These are phyloP conservation scores for Neofusicoccum sp. DNA, from an alignment of 2,329 filamentous ascomycete species.

Conservation along the genomic window DNA sequence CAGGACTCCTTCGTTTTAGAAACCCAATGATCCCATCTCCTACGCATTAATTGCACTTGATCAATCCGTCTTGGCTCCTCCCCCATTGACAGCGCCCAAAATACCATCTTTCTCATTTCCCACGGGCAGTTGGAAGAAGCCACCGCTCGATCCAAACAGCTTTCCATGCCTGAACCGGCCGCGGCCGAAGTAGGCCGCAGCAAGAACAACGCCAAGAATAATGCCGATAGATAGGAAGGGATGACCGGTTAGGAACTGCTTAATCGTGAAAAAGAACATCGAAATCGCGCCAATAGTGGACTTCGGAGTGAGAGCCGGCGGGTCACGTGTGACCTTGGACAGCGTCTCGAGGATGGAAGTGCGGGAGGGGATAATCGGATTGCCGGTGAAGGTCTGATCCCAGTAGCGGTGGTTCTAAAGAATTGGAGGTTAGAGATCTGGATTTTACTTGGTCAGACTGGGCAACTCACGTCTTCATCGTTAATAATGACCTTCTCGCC, in stretches of 20 bases:
- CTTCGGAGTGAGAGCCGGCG: slow-evolving; percentile 72
- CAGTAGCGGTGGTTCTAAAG: slow-evolving; percentile 84
- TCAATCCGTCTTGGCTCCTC: slow-evolving; percentile 30
- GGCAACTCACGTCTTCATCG: slow-evolving; percentile 80
- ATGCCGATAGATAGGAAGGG: slow-evolving; percentile 52
- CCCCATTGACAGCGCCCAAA: slow-evolving; percentile 38
- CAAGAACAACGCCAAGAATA: slow-evolving; percentile 57
- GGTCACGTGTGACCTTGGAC: slow-evolving; percentile 65
- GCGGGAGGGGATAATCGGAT: slow-evolving; percentile 83
- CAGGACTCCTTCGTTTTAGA: background rate
- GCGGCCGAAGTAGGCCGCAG: slow-evolving; percentile 38
- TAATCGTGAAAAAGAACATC: slow-evolving; percentile 60
- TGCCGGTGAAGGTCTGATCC: slow-evolving; percentile 87
- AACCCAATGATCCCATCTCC: background rate
- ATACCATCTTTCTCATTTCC: slow-evolving; percentile 66
- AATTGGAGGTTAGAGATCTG: slow-evolving; percentile 10
- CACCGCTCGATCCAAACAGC: slow-evolving; percentile 35
- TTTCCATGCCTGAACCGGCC: slow-evolving; percentile 30
- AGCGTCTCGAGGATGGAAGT: slow-evolving; percentile 89
- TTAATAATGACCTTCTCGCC: slow-evolving; percentile 95
- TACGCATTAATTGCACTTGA: slow-evolving; percentile 18
- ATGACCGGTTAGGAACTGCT: slow-evolving; percentile 43
- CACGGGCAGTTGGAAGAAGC: slow-evolving; percentile 56
- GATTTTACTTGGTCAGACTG: background rate
- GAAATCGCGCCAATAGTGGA: slow-evolving; percentile 71